Percentiles rank a stretch among this genome's conserved stretches.
Conservation (phyloP, 345 rosid species). For the Eucalyptus virginea region DNA sequence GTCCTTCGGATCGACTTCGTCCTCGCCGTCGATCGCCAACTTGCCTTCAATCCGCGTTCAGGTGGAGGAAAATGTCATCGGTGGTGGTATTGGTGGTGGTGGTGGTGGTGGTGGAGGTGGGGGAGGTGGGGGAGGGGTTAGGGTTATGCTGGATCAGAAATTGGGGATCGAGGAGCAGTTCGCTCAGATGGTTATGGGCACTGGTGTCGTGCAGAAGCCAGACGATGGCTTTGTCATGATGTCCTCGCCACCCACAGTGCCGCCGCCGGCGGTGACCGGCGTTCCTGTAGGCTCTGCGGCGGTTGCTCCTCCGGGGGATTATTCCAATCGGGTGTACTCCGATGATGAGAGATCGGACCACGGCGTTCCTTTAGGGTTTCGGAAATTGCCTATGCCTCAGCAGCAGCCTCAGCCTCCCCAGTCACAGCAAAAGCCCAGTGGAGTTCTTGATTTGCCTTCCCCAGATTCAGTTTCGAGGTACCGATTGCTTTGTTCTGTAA, state of each 20-base stretch:
- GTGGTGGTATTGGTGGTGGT: neutral
- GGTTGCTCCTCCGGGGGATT: constrained; percentile 32
- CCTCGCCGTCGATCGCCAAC: constrained; percentile 79
- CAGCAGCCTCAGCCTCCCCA: constrained; percentile 36
- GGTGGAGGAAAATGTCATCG: constrained; percentile 29
- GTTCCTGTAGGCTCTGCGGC: constrained; percentile 18
- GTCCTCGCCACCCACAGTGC: constrained; percentile 41
- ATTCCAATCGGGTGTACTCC: constrained; percentile 35
- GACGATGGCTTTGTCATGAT: constrained; percentile 50
- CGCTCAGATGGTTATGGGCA: constrained; percentile 32
- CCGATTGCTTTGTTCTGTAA: neutral
- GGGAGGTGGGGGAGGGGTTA: neutral
- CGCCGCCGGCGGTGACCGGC: constrained; percentile 21
- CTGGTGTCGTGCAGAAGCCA: constrained; percentile 23
- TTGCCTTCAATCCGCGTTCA: constrained; percentile 82
- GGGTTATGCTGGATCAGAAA: constrained; percentile 39
- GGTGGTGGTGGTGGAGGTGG: neutral
- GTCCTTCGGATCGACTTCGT: constrained; percentile 91
- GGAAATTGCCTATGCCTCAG: constrained; percentile 36
- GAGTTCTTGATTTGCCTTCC: constrained; percentile 58
- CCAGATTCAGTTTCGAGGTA: constrained; percentile 96
- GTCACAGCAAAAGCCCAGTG: constrained; percentile 40
- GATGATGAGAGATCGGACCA: constrained; percentile 97
- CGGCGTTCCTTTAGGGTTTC: constrained; percentile 42
- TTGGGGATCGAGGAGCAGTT: constrained; percentile 86